phyloP scores from a whole-genome alignment of 2,329 filamentous ascomycete genomes.

The Botrytis galanthina region DNA sequence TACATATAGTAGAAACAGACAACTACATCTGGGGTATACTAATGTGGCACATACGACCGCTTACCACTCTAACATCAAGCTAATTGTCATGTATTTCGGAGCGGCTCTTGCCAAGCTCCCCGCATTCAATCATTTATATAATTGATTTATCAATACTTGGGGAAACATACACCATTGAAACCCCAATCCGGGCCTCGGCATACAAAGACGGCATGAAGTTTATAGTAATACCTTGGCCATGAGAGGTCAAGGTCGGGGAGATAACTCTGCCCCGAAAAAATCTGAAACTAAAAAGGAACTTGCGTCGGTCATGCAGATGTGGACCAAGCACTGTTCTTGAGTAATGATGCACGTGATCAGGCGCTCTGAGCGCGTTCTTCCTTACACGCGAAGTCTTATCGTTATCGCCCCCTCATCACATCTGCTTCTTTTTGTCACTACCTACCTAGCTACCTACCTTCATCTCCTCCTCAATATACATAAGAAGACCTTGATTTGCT shows the following conservation, averaged over 20 bases:
- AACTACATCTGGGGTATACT: background rate
- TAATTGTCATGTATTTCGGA: background rate
- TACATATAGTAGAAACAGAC: background rate
- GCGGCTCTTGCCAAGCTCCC: background rate
- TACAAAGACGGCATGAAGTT: background rate
- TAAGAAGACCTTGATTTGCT: background rate
- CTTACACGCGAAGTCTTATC: background rate
- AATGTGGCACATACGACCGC: background rate
- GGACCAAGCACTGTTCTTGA: background rate
- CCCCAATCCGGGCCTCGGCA: background rate
- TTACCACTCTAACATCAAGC: background rate
- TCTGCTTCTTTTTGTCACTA: background rate
- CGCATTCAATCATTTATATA: background rate
- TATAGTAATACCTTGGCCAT: background rate
- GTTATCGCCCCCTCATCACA: background rate
- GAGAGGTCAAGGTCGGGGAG: slow-evolving; percentile 5
- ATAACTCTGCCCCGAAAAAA: background rate
- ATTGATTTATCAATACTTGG: background rate
- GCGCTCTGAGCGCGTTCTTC: background rate
- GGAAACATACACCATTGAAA: background rate
- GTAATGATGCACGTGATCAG: background rate
- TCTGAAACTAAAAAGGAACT: background rate
- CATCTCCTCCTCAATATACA: background rate
- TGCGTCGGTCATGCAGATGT: background rate
- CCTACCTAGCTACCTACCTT: background rate